Conservation (phyloP, 1,284 basidiomycete species). For the Moniliophthora roreri region DNA sequence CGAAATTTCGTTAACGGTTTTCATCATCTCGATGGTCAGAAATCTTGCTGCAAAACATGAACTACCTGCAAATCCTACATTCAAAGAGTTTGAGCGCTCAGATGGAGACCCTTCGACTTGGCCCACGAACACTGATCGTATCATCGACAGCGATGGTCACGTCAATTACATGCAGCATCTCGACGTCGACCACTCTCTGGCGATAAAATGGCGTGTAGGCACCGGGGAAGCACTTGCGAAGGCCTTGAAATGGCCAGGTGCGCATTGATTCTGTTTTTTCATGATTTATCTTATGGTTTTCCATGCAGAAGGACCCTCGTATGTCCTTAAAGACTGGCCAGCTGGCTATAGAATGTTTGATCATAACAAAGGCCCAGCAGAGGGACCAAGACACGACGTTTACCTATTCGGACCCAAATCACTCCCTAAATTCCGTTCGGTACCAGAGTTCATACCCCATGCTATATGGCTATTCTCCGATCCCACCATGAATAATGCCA, state of each 20-base stretch:
- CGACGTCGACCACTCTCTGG: constrained; percentile 43
- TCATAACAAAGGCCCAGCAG: constrained; percentile 64
- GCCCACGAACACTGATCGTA: constrained; percentile 54
- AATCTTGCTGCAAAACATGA: constrained; percentile 27
- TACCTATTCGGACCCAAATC: constrained; percentile 66
- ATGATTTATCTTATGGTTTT: not conserved
- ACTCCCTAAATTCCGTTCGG: constrained; percentile 64
- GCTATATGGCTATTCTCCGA: constrained; percentile 75
- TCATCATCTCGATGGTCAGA: constrained; percentile 1
- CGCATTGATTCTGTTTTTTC: constrained; percentile 17
- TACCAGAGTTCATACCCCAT: constrained; percentile 80
- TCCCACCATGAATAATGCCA: constrained; percentile 39
- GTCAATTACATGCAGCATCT: constrained; percentile 70
- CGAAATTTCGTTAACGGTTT: not conserved
- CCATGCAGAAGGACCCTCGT: constrained; percentile 47
- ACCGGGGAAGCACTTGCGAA: constrained; percentile 59
- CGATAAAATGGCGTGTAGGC: constrained; percentile 60
- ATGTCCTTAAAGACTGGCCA: constrained; percentile 67
- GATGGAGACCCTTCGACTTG: constrained; percentile 56
- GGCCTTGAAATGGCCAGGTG: constrained; percentile 49
- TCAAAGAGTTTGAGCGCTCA: constrained; percentile 56
- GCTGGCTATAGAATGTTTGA: constrained; percentile 69
- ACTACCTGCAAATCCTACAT: constrained; percentile 52
- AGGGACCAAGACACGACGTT: constrained; percentile 64
- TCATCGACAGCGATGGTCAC: constrained; percentile 55